phyloP scores from a whole-genome alignment of 805 yeast species.

The Hanseniaspora guilliermondii region DNA sequence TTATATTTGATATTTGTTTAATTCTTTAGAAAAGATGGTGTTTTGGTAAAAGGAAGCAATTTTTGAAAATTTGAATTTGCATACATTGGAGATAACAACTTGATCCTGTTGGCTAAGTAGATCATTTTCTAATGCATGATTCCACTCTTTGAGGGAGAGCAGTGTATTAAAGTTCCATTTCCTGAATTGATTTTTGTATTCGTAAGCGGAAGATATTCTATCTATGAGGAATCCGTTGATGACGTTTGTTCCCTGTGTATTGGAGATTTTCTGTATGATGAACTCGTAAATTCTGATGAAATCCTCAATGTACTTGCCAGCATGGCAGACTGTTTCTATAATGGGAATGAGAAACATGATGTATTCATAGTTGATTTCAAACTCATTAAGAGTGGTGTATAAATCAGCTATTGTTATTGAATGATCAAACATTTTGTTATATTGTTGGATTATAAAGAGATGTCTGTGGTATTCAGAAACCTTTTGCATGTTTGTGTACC shows the following conservation, averaged over 20 bases:
- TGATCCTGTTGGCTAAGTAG: neutral
- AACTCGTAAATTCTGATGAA: constrained; percentile 12
- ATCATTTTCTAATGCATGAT: neutral
- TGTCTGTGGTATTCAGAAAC: constrained; percentile 4
- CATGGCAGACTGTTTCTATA: constrained; percentile 10
- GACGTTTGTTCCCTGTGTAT: neutral
- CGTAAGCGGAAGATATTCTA: neutral
- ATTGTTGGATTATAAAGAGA: neutral
- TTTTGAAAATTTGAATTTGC: neutral
- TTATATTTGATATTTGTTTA: neutral
- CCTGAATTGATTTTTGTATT: neutral
- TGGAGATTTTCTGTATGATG: neutral
- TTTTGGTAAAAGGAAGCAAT: neutral
- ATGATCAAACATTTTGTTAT: constrained; percentile 10
- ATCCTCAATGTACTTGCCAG: constrained; percentile 6
- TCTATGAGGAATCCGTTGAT: constrained; percentile 2
- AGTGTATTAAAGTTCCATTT: neutral
- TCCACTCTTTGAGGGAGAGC: constrained; percentile 4
- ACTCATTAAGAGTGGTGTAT: constrained; percentile 1
- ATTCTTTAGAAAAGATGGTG: neutral
- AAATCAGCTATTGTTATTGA: neutral
- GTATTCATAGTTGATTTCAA: neutral
- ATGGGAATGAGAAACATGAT: neutral
- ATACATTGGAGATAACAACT: neutral
- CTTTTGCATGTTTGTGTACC: neutral